Conservation (phyloP, 176 grass and related monocot species). For the Carex parvula region DNA sequence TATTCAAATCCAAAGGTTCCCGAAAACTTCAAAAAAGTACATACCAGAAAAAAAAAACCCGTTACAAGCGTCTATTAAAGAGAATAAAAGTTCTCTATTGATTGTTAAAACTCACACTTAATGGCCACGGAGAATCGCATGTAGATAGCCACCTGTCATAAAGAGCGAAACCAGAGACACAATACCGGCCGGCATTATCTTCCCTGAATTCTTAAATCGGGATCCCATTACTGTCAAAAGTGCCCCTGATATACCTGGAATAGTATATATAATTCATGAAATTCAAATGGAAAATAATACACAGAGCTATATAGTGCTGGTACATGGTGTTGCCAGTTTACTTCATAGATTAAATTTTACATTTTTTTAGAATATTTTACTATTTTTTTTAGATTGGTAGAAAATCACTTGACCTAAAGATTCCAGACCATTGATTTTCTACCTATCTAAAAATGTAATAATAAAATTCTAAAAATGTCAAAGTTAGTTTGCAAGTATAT, state of each 20-base stretch:
- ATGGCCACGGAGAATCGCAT: slow-evolving; percentile 57
- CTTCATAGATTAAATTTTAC: background rate
- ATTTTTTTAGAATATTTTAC: too few species aligned
- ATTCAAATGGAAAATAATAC: background rate
- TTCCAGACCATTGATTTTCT: too few species aligned
- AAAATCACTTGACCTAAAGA: too few species aligned
- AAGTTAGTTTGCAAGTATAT: too few species aligned
- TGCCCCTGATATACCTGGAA: slow-evolving; percentile 54
- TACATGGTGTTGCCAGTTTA: background rate
- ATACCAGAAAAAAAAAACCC: background rate
- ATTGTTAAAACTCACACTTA: background rate
- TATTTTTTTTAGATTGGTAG: too few species aligned
- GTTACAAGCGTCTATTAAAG: background rate
- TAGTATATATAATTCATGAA: background rate
- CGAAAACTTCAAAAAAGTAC: background rate
- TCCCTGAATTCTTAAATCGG: slow-evolving; percentile 76
- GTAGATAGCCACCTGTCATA: slow-evolving; percentile 71
- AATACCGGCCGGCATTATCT: slow-evolving; percentile 71
- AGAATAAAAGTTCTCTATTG: background rate
- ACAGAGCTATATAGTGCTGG: background rate
- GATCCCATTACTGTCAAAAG: slow-evolving; percentile 68
- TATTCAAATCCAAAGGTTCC: background rate
- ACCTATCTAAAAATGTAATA: too few species aligned
- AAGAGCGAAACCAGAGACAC: slow-evolving; percentile 70
- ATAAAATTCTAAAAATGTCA: too few species aligned